Evolutionary conservation across 2,329 filamentous ascomycete species (phyloP).

Genomic region (Macrophomina phaseolina): DNA sequence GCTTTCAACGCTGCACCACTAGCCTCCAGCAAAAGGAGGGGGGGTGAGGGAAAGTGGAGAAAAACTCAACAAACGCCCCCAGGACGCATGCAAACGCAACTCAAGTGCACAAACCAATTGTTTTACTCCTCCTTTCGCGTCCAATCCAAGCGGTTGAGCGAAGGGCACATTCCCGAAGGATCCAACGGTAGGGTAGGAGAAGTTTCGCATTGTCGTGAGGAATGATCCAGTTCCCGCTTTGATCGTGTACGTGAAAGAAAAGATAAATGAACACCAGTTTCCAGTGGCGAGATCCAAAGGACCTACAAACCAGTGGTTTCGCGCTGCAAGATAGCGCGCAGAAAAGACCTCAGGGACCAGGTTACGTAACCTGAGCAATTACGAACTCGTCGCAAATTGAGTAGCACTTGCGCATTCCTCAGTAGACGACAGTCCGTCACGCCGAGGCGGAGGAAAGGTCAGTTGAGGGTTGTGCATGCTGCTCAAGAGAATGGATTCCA

Average conservation of each 20-base stretch:
- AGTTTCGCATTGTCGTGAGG: constrained; percentile 7
- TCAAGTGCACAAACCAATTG: constrained; percentile 42
- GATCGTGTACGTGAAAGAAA: constrained; percentile 26
- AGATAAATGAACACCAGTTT: constrained; percentile 46
- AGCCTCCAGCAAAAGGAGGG: constrained; percentile 28
- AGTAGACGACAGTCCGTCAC: constrained; percentile 44
- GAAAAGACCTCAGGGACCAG: constrained; percentile 44
- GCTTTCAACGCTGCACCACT: constrained; percentile 30
- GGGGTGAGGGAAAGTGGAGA: constrained; percentile 30
- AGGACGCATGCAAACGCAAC: constrained; percentile 43
- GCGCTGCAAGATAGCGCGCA: constrained; percentile 30
- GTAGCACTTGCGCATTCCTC: constrained; percentile 29
- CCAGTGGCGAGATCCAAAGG: constrained; percentile 40
- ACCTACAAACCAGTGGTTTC: constrained; percentile 47
- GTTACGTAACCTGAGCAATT: constrained; percentile 51
- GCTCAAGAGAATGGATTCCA: constrained; percentile 47
- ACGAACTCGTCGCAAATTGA: constrained; percentile 43
- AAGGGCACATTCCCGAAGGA: neutral
- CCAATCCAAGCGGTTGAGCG: neutral
- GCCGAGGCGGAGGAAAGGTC: constrained; percentile 51
- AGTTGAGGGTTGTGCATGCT: constrained; percentile 45
- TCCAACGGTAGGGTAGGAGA: neutral
- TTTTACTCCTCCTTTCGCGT: constrained; percentile 29
- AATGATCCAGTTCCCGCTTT: constrained; percentile 8
- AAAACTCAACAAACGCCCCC: constrained; percentile 34